phyloP scores from a whole-genome alignment of 2,329 filamentous ascomycete genomes.

The Colletotrichum gloeosporioides region DNA sequence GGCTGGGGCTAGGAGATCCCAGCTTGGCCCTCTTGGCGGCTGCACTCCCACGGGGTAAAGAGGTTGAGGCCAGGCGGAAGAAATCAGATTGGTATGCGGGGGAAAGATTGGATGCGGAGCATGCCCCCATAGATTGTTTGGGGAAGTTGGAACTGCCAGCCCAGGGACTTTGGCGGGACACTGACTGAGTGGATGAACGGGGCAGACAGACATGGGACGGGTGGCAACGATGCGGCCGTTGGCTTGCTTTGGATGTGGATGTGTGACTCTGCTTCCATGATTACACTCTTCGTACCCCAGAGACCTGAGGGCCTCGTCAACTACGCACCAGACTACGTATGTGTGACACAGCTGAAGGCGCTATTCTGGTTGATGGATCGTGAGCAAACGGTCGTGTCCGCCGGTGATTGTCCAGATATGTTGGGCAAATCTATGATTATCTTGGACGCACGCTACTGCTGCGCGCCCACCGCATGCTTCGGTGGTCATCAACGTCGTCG shows the following conservation, averaged over 20 bases:
- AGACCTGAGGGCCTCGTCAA: not conserved
- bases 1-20: not conserved
- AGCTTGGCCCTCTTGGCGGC: conserved; percentile 8
- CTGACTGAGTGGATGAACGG: not conserved
- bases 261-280: not conserved
- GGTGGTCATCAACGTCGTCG: not conserved
- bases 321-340: not conserved
- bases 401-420: not conserved
- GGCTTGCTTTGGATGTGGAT: not conserved
- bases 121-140: not conserved
- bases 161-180: not conserved
- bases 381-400: not conserved
- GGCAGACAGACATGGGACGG: not conserved
- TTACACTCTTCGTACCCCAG: not conserved
- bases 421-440: not conserved
- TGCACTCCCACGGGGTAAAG: not conserved
- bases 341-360: not conserved
- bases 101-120: conserved; percentile 9
- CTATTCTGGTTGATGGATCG: not conserved
- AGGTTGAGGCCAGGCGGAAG: not conserved
- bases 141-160: not conserved
- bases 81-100: conserved; percentile 14
- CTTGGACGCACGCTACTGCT: not conserved
- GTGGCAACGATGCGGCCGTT: not conserved
- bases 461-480: not conserved